Evolutionary conservation across 306 rosid genomes (phyloP).

Genomic region (Medicago lupulina): DNA sequence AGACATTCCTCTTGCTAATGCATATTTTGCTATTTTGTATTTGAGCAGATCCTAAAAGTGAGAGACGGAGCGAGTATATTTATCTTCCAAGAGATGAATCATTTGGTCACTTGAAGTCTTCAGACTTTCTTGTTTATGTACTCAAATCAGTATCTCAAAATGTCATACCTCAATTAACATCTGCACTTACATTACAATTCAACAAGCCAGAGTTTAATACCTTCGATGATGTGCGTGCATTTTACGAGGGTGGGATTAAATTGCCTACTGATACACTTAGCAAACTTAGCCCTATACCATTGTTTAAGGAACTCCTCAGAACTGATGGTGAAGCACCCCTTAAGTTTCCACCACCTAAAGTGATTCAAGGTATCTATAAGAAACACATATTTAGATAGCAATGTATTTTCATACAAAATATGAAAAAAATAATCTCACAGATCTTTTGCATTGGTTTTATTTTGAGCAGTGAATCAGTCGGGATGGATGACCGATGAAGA

Average conservation of each 20-base stretch:
- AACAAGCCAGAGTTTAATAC: constrained; percentile 47
- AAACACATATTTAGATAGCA: not conserved
- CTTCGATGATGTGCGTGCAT: constrained; percentile 50
- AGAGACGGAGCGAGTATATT: constrained; percentile 54
- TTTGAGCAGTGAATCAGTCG: constrained; percentile 53
- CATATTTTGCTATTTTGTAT: constrained; percentile 16
- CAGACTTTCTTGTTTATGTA: constrained; percentile 64
- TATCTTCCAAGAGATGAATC: constrained; percentile 83
- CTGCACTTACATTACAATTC: constrained; percentile 32
- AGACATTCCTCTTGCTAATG: not conserved
- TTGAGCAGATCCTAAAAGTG: constrained; percentile 56
- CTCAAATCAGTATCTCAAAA: constrained; percentile 56
- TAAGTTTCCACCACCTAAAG: constrained; percentile 60
- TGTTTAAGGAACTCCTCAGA: constrained; percentile 53
- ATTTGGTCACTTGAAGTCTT: constrained; percentile 74
- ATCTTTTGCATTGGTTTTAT: constrained; percentile 13
- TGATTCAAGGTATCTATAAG: constrained; percentile 58
- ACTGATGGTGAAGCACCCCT: constrained; percentile 53
- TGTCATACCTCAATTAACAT: constrained; percentile 46
- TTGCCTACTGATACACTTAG: constrained; percentile 46
- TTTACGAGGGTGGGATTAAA: constrained; percentile 63
- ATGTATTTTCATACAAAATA: not conserved
- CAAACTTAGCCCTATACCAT: constrained; percentile 50
- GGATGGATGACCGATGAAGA: constrained; percentile 88
- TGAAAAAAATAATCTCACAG: not conserved